Conservation (phyloP, 1,284 basidiomycete genomes). For the Somion occarium region DNA sequence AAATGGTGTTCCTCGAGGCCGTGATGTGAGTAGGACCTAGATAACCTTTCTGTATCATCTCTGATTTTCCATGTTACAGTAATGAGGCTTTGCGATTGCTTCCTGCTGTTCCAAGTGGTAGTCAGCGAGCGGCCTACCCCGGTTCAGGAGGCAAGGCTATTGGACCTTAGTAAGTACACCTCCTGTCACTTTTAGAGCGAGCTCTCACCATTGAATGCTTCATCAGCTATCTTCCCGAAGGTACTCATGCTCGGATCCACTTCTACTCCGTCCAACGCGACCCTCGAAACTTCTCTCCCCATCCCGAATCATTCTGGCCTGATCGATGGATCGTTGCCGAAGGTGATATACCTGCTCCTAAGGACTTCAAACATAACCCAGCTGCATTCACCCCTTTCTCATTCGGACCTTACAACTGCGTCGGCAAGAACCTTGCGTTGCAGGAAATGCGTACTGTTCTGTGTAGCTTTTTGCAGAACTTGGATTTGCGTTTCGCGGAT, state of each 20-base stretch:
- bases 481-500: constrained; percentile 21
- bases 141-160: constrained; percentile 17
- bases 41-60: constrained; percentile 15
- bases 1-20: constrained; percentile 28
- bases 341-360: background rate
- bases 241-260: constrained; percentile 21
- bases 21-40: constrained; percentile 20
- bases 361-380: constrained; percentile 10
- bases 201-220: background rate
- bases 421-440: constrained; percentile 29
- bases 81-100: constrained; percentile 55
- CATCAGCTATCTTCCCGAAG: constrained; percentile 19
- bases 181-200: background rate
- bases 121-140: constrained; percentile 37
- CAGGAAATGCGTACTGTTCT: constrained; percentile 28
- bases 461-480: constrained; percentile 20
- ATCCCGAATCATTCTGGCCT: constrained; percentile 26
- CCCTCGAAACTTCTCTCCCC: constrained; percentile 26
- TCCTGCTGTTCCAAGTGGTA: constrained; percentile 47
- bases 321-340: constrained; percentile 26
- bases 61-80: constrained; percentile 28
- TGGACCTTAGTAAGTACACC: constrained; percentile 23
- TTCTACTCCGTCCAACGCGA: constrained; percentile 26
- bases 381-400: constrained; percentile 25
- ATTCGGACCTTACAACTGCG: constrained; percentile 27